These are phyloP conservation scores for Rhizopogon vinicolor DNA, from an alignment of 768 basidiomycete genomes.

Conservation along the genomic window DNA sequence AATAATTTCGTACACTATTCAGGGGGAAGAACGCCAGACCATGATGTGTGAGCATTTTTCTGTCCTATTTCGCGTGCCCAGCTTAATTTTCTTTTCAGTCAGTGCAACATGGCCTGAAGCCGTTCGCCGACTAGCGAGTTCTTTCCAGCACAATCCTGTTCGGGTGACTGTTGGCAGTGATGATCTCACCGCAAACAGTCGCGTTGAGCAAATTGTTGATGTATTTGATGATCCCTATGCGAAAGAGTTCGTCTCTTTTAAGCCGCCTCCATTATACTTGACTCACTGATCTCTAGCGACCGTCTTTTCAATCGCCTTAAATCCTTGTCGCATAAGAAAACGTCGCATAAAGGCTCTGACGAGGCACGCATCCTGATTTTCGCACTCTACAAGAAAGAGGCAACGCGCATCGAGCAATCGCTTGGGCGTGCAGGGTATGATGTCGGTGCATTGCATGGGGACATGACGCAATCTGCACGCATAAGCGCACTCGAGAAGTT, in stretches of 20 bases:
- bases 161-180: slow-evolving; percentile 95
- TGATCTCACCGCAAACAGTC: slow-evolving; percentile 89
- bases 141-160: slow-evolving; percentile 82
- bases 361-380: slow-evolving; percentile 85
- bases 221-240: slow-evolving; percentile 81
- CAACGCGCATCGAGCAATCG: slow-evolving; percentile 81
- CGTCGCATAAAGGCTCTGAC: slow-evolving; percentile 37
- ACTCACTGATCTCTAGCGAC: slow-evolving; percentile 34
- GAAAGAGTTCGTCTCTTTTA: slow-evolving; percentile 66
- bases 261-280: neutral
- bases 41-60: slow-evolving; percentile 79
- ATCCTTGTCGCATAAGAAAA: slow-evolving; percentile 56
- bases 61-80: neutral
- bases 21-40: slow-evolving; percentile 72
- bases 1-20: slow-evolving; percentile 77
- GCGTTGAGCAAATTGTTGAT: slow-evolving; percentile 90
- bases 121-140: slow-evolving; percentile 81
- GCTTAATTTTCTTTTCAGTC: slow-evolving; percentile 43
- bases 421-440: slow-evolving; percentile 70
- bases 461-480: slow-evolving; percentile 81
- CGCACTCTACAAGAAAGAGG: slow-evolving; percentile 97
- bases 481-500: slow-evolving; percentile 86
- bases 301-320: slow-evolving; percentile 57
- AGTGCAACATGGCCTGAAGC: slow-evolving; percentile 99
- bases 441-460: slow-evolving; percentile 85